Evolutionary conservation across 2,329 filamentous ascomycete species (phyloP).

Genomic region (Exophiala aquamarina): DNA sequence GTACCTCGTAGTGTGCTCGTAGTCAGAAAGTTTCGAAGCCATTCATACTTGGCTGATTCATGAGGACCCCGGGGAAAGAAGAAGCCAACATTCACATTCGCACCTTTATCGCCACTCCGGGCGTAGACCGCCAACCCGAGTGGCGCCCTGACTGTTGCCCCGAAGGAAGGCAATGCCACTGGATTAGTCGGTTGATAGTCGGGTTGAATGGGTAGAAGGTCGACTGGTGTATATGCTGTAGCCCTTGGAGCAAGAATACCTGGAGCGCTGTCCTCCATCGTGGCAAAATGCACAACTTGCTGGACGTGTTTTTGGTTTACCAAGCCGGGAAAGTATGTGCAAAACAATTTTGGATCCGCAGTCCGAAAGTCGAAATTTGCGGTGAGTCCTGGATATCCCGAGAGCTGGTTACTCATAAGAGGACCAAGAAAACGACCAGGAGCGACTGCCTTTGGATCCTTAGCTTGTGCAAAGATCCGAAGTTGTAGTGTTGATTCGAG

Average conservation of each 20-base stretch:
- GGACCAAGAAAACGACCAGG: background rate
- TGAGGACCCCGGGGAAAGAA: slow-evolving; percentile 27
- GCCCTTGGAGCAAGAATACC: background rate
- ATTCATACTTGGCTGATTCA: slow-evolving; percentile 26
- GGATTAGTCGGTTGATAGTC: background rate
- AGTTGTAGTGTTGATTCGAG: slow-evolving; percentile 43
- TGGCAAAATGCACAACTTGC: slow-evolving; percentile 1
- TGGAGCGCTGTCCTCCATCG: background rate
- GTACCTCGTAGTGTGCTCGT: slow-evolving; percentile 33
- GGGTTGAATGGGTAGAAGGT: background rate
- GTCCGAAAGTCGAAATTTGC: slow-evolving; percentile 5
- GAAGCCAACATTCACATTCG: slow-evolving; percentile 42
- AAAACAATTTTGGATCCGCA: slow-evolving; percentile 4
- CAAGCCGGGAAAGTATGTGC: slow-evolving; percentile 10
- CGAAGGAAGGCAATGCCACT: slow-evolving; percentile 22
- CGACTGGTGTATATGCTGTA: background rate
- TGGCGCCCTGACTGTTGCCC: slow-evolving; percentile 31
- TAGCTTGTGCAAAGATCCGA: slow-evolving; percentile 44
- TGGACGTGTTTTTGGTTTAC: slow-evolving; percentile 7
- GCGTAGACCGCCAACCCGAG: slow-evolving; percentile 45
- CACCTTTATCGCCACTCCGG: slow-evolving; percentile 41
- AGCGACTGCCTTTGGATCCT: background rate
- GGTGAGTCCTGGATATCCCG: slow-evolving; percentile 4
- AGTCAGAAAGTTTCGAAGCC: slow-evolving; percentile 42
- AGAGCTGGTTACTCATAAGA: slow-evolving; percentile 6